A percentile compares a stretch with the other conserved stretches of the same genome.
phyloP scores from a whole-genome alignment of 2,329 filamentous ascomycete genomes.

The Diplodia intermedia region DNA sequence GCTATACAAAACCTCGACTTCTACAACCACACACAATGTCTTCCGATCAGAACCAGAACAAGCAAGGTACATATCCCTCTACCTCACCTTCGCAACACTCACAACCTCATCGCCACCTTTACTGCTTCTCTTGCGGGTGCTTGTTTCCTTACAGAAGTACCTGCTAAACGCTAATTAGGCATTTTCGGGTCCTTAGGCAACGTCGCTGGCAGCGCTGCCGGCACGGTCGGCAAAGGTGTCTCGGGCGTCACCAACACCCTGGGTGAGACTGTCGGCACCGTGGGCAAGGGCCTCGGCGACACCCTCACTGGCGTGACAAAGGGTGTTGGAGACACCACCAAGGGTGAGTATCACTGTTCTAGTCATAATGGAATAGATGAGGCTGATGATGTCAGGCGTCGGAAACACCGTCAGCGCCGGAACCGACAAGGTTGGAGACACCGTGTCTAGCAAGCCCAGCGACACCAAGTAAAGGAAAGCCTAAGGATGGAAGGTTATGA shows the following conservation, averaged over 20 bases:
- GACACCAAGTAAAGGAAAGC: conserved; percentile 1
- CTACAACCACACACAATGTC: not conserved
- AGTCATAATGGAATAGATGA: not conserved
- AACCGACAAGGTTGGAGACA: conserved; percentile 23
- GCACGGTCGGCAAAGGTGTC: conserved; percentile 21
- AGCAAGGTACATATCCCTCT: not conserved
- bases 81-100: not conserved
- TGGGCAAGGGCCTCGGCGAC: conserved; percentile 46
- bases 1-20: conserved; percentile 1
- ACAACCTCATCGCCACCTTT: too few species aligned
- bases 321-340: conserved; percentile 46
- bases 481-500: not conserved
- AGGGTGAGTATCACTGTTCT: conserved; percentile 34
- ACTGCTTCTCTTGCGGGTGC: not conserved
- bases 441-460: not conserved
- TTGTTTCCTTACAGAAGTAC: not conserved
- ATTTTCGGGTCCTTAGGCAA: conserved; percentile 23
- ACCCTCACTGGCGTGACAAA: conserved; percentile 45
- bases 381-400: not conserved
- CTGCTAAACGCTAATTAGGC: conserved; percentile 20
- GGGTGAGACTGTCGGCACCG: conserved; percentile 4
- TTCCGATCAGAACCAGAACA: conserved; percentile 27
- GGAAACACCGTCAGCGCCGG: conserved; percentile 26
- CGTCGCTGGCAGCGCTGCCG: conserved; percentile 20
- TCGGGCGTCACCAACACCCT: conserved; percentile 19